phyloP scores from a whole-genome alignment of 768 basidiomycete genomes.

The Porpolomopsis calyptriformis region DNA sequence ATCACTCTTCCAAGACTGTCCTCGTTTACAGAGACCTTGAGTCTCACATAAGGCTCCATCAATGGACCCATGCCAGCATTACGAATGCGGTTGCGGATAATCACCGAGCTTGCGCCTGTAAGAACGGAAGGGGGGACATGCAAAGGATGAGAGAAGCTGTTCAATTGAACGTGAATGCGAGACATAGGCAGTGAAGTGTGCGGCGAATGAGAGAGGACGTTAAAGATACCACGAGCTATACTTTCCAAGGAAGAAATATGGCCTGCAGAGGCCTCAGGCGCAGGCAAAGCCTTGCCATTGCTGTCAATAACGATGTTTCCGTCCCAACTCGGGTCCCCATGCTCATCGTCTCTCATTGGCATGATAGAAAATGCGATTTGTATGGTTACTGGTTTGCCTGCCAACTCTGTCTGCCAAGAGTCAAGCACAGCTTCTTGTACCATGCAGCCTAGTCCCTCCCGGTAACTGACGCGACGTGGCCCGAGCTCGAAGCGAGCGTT shows the following conservation, averaged over 20 bases:
- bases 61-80: slow-evolving; percentile 60
- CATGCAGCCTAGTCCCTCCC: slow-evolving; percentile 43
- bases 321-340: slow-evolving; percentile 61
- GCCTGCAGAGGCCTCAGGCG: slow-evolving; percentile 39
- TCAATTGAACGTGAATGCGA: slow-evolving; percentile 47
- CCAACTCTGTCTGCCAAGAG: slow-evolving; percentile 53
- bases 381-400: slow-evolving; percentile 44
- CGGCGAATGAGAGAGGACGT: slow-evolving; percentile 66
- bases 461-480: slow-evolving; percentile 66
- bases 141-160: slow-evolving; percentile 30
- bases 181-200: slow-evolving; percentile 67
- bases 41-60: slow-evolving; percentile 65
- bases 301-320: slow-evolving; percentile 62
- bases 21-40: slow-evolving; percentile 60
- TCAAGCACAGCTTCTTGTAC: slow-evolving; percentile 25
- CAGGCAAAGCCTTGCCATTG: slow-evolving; percentile 38
- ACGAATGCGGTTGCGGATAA: slow-evolving; percentile 51
- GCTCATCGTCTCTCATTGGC: slow-evolving; percentile 42
- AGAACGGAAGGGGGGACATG: slow-evolving; percentile 41
- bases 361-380: slow-evolving; percentile 46
- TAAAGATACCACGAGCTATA: slow-evolving; percentile 60
- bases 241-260: slow-evolving; percentile 34
- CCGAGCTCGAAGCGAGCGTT: slow-evolving; percentile 69
- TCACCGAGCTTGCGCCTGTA: slow-evolving; percentile 51
- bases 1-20: slow-evolving; percentile 66